Conservation (phyloP, 2,329 filamentous ascomycete species). For the Phialophora chinensis region DNA sequence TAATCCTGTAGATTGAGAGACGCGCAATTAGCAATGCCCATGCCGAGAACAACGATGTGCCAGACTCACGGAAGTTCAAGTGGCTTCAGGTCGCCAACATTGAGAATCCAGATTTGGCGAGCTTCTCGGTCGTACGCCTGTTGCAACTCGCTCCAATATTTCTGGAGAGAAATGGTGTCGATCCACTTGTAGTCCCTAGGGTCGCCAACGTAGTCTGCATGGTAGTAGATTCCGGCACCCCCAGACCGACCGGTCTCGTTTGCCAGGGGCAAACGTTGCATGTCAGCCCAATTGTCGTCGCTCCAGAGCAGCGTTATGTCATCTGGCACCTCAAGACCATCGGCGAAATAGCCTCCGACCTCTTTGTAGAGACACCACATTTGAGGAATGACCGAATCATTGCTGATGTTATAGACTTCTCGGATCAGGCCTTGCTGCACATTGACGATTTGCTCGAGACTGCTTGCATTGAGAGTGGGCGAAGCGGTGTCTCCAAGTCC, state of each 20-base stretch:
- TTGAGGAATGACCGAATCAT: constrained; percentile 65
- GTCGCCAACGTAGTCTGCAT: constrained; percentile 68
- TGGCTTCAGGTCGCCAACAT: constrained; percentile 70
- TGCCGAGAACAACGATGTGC: not conserved
- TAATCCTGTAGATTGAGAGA: constrained; percentile 50
- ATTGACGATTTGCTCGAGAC: constrained; percentile 66
- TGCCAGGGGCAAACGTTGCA: constrained; percentile 64
- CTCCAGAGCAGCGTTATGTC: constrained; percentile 72
- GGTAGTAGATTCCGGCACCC: constrained; percentile 67
- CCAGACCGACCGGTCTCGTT: constrained; percentile 66
- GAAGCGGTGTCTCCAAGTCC: constrained; percentile 69
- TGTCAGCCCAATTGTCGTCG: constrained; percentile 73
- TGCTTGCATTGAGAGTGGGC: constrained; percentile 55
- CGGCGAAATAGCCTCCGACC: constrained; percentile 71
- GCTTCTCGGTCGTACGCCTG: constrained; percentile 65
- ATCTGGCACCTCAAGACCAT: constrained; percentile 67
- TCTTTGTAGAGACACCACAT: constrained; percentile 78
- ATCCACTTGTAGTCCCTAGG: constrained; percentile 68
- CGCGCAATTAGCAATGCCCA: not conserved
- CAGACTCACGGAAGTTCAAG: constrained; percentile 60
- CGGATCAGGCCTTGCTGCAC: constrained; percentile 65
- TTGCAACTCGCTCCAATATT: constrained; percentile 70
- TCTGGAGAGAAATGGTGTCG: constrained; percentile 69
- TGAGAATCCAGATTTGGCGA: constrained; percentile 69
- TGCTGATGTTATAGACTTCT: constrained; percentile 59